Conservation (phyloP, 495 filamentous ascomycete species). For the Penicillium maclennaniae region DNA sequence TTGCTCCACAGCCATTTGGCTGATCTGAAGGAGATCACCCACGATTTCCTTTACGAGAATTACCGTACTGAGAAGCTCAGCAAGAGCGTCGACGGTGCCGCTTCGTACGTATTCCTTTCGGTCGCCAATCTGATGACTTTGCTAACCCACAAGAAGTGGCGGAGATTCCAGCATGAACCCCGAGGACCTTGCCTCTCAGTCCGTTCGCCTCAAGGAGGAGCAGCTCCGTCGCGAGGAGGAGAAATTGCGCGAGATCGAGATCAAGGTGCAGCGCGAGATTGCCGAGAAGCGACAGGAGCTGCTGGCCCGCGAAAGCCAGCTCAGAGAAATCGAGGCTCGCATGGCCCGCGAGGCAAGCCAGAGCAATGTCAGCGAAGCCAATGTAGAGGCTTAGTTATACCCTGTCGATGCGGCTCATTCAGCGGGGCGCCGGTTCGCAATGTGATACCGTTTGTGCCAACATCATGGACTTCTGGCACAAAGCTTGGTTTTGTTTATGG, state of each 20-base stretch:
- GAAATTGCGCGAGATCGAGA: constrained; percentile 97
- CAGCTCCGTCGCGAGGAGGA: constrained; percentile 98
- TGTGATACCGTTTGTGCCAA: constrained; percentile 41
- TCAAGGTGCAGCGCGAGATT: constrained; percentile 99
- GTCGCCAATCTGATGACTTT: neutral
- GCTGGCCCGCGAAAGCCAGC: constrained; percentile 93
- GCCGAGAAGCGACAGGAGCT: constrained; percentile 99
- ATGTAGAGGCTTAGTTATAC: constrained; percentile 44
- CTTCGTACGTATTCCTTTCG: constrained; percentile 61
- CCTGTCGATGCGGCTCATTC: constrained; percentile 31
- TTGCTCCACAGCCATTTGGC: constrained; percentile 95
- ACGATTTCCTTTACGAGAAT: constrained; percentile 99
- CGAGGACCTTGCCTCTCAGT: constrained; percentile 93
- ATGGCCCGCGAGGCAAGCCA: constrained; percentile 68
- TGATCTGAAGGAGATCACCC: constrained; percentile 98
- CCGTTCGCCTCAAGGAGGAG: constrained; percentile 97
- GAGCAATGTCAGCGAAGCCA: constrained; percentile 34
- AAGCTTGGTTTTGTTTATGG: constrained; percentile 41
- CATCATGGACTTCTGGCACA: constrained; percentile 41
- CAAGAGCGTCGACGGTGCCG: constrained; percentile 93
- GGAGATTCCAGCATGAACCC: constrained; percentile 90
- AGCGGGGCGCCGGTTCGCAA: constrained; percentile 33
- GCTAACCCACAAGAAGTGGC: constrained; percentile 39
- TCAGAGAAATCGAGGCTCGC: constrained; percentile 87
- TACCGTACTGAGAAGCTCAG: constrained; percentile 99